Evolutionary conservation across 73 alveolate genomes (phyloP), one percentile per base, ranked within the genome.

Genomic region (Paramecium bursaria): DNA sequence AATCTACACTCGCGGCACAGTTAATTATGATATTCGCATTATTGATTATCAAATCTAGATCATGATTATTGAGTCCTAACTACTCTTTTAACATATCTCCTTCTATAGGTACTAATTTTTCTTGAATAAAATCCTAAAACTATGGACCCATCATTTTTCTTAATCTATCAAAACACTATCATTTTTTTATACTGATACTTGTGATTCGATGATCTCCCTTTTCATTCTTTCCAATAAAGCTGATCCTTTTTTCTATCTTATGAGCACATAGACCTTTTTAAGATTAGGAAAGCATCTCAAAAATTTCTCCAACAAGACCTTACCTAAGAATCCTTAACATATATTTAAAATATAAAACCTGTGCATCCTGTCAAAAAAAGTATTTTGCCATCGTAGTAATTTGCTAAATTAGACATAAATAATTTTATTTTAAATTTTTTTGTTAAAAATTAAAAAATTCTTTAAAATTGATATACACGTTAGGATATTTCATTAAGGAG

Each of bases 1-100:
- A 92, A 39, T 91, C 97, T 23, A 88, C 92, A 30, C 88, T 50
- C 17, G 95, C 97, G 17, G 97, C 97, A 61, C 93, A 87, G 60
- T 92, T 87, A 7, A 91, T 67, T 44, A 92, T 88, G 50, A 92
- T 75, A 86, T 90, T 91, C 39, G 86, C 86, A 19, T 85, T 86
- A 10, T 87, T 42, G 11, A 86, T 51, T 19, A 92, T 74, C 4
- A 49, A 22, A 42, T 87, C 75, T 27, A 73, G 30, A 73, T 73
- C 93, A 26, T 79, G 30, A 22, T 73, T 67, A 15, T 82, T 22
- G 22, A 92, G 46, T 22, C 95, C 97, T 10, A 92, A 57, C 48
- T 75, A 87, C 5, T 86, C 92, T 35, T 86, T 67, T 67, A 87
- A 42, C 85, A 85, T 57, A 49, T 61, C 86, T 19, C 91, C 91